Conservation (phyloP, 116 monocot genomes). For the Zostera marina region DNA sequence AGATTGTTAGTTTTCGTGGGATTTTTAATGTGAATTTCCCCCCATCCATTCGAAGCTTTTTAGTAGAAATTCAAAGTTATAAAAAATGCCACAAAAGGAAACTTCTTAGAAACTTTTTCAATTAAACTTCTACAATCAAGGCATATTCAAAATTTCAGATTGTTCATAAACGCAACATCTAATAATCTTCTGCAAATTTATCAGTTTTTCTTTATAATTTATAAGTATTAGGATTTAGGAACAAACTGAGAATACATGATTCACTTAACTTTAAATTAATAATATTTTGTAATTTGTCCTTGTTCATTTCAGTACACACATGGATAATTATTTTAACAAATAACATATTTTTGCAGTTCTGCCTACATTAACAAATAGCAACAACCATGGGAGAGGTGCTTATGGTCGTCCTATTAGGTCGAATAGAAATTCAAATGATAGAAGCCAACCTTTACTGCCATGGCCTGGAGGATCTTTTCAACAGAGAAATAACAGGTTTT, state of each 20-base stretch:
- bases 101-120: too few relatives aligned
- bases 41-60: too few relatives aligned
- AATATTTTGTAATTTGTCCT: background rate
- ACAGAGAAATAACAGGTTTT: constrained; percentile 50
- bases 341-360: constrained; percentile 27
- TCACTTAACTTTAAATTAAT: too few relatives aligned
- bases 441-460: constrained; percentile 71
- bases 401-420: constrained; percentile 73
- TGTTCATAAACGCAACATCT: too few relatives aligned
- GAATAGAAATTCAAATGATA: constrained; percentile 30
- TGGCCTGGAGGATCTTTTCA: constrained; percentile 70
- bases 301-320: background rate
- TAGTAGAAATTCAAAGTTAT: too few relatives aligned
- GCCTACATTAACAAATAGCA: constrained; percentile 39
- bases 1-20: background rate
- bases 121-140: too few relatives aligned
- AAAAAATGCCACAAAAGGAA: too few relatives aligned
- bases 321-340: background rate
- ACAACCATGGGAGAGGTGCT: constrained; percentile 44
- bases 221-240: too few relatives aligned
- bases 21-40: background rate
- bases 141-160: too few relatives aligned
- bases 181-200: too few relatives aligned
- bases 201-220: too few relatives aligned
- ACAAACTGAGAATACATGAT: too few relatives aligned